Percentiles rank a stretch among this genome's conserved stretches.
These are phyloP conservation scores for Euphorbia tirucalli DNA, from an alignment of 345 rosid species.

Conservation along the genomic window DNA sequence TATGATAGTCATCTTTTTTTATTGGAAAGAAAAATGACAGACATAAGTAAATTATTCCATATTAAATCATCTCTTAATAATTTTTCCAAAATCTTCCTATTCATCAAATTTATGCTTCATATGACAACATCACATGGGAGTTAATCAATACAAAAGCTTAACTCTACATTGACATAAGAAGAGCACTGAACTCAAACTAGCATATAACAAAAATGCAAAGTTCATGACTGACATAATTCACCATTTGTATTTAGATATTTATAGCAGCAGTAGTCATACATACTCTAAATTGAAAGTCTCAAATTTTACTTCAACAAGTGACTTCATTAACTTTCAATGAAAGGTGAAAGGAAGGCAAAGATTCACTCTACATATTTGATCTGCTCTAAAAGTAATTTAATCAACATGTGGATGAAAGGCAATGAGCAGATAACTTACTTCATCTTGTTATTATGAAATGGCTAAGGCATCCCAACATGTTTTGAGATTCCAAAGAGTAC, in stretches of 20 bases:
- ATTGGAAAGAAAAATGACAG: background rate
- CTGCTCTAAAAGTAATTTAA: background rate
- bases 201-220: background rate
- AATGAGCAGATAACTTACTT: constrained; percentile 37
- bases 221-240: background rate
- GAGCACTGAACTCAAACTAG: background rate
- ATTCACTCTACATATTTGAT: background rate
- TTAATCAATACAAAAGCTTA: background rate
- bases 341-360: background rate
- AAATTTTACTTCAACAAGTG: background rate
- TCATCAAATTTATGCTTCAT: background rate
- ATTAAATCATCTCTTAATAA: background rate
- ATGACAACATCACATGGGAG: background rate
- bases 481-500: constrained; percentile 33
- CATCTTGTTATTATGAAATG: constrained; percentile 23
- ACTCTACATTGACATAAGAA: background rate
- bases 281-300: background rate
- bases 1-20: background rate
- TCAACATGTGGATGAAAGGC: constrained; percentile 6
- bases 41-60: background rate
- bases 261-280: background rate
- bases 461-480: constrained; percentile 26
- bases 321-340: background rate
- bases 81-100: background rate
- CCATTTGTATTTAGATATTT: background rate